Conservation (phyloP, 2,329 filamentous ascomycete species). For the Apiospora pterosperma region DNA sequence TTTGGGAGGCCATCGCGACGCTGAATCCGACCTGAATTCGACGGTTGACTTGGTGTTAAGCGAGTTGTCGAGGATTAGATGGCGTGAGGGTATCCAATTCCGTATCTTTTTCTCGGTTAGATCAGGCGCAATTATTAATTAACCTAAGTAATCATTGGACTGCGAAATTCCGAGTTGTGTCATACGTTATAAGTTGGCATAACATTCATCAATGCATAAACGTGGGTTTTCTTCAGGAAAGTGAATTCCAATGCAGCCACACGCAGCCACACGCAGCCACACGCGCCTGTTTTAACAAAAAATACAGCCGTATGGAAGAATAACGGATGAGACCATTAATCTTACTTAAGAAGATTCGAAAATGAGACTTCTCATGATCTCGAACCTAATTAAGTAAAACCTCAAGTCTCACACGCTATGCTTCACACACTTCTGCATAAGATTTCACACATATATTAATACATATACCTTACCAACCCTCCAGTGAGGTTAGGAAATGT, state of each 20-base stretch:
- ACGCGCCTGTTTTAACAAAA: too few relatives aligned
- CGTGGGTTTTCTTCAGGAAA: neutral
- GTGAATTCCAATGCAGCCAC: neutral
- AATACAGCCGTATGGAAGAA: too few relatives aligned
- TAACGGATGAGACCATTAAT: too few relatives aligned
- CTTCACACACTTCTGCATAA: too few relatives aligned
- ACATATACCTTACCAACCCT: too few relatives aligned
- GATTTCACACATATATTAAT: too few relatives aligned
- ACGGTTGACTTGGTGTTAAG: neutral
- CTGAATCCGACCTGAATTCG: neutral
- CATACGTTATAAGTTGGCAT: neutral
- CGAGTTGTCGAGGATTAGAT: neutral
- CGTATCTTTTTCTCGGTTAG: neutral
- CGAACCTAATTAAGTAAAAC: too few relatives aligned
- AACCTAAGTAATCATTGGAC: neutral
- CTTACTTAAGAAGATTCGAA: too few relatives aligned
- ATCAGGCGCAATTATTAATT: neutral
- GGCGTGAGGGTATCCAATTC: neutral
- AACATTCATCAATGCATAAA: neutral
- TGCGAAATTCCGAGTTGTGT: neutral
- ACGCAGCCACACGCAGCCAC: neutral
- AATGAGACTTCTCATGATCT: too few relatives aligned
- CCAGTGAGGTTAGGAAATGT: too few relatives aligned
- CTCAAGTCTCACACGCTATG: too few relatives aligned
- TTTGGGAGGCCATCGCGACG: constrained; percentile 2